Evolutionary conservation across 2,329 filamentous ascomycete genomes (phyloP), one percentile per base, ranked within the genome.

Genomic region (Diplodia sapinea): DNA sequence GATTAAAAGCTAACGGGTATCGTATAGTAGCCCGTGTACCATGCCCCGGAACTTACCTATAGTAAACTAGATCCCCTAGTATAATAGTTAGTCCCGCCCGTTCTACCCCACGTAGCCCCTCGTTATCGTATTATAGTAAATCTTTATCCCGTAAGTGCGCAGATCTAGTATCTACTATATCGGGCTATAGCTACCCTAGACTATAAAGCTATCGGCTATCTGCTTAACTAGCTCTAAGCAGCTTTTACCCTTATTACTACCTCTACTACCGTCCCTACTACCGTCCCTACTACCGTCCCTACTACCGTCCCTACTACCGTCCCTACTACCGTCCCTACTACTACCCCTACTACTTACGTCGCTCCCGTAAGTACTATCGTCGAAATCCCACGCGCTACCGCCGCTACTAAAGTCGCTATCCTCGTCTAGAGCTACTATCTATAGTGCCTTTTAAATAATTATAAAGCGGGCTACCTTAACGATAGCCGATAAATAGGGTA

Each of bases 401-500:
- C 51, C 26, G 15, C 51, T 55, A 29, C 51, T 55, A 9, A 55
- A 55, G 3, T 8, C 51, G 6, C 13, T 13, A 17, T 55, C 13
- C 29, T 55, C 29, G 13, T 33, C 51, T 15, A 29, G 51, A 33
- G 3, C 68, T 9, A 38, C 69, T 52, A 68, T 61, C 68, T 70
- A 67, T 61, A 71, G 66, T 56, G 66, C 72, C 54, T 72, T 64
- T 68, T 73, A 56, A 15, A 73, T 64, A 1, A 73, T 69, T 56
- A 72, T 72, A 49, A 72, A 73, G 38, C 69, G 65, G 17, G 69
- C 69, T 3, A 69, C 59, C 67, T 72, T 73, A 50, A 73, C 70
- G 8, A 73, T 40, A 31, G 69, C 65, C 33, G 69, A 73, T 40
- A 73, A 70, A 38, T 71, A 68, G 20, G 68, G 65, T 31, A 59